A percentile compares a stretch with the other conserved stretches of the same genome.
These are phyloP conservation scores for Trichocladium uniseriatum DNA, from an alignment of 495 filamentous ascomycete genomes.

Conservation along the genomic window DNA sequence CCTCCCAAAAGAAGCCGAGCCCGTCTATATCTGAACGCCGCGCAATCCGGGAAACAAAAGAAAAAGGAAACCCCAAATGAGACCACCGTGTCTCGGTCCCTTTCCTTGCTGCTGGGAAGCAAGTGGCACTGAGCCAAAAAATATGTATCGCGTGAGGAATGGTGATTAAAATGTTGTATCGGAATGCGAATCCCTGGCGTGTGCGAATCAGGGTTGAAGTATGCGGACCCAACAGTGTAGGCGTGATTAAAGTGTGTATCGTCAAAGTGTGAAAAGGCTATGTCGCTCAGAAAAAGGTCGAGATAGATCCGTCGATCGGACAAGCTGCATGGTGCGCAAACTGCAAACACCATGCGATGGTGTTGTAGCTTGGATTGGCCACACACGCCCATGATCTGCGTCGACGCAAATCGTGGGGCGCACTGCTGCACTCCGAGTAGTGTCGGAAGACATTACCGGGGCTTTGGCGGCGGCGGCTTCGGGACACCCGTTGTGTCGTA, in stretches of 20 bases:
- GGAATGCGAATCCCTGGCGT: conserved; percentile 22
- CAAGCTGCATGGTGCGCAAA: background rate
- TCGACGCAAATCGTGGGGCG: conserved; percentile 16
- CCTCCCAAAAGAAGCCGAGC: conserved; percentile 16
- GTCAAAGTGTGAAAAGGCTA: conserved; percentile 5
- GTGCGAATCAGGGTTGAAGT: conserved; percentile 2
- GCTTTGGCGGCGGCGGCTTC: conserved; percentile 48
- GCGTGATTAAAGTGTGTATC: conserved; percentile 23
- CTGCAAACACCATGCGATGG: background rate
- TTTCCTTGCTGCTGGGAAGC: conserved; percentile 30
- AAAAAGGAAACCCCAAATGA: conserved; percentile 20
- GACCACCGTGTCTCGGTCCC: conserved; percentile 7
- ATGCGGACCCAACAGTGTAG: conserved; percentile 16
- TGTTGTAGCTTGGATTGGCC: conserved; percentile 3
- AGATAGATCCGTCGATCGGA: background rate
- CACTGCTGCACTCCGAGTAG: background rate
- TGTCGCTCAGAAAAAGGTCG: conserved; percentile 1
- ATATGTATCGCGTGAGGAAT: conserved; percentile 29
- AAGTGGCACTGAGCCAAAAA: conserved; percentile 33
- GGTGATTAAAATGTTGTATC: conserved; percentile 37
- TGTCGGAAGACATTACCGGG: conserved; percentile 29
- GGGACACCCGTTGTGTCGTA: conserved; percentile 49
- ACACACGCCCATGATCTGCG: conserved; percentile 6
- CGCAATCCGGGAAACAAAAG: conserved; percentile 19
- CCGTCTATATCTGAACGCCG: conserved; percentile 32